phyloP scores from a whole-genome alignment of 352 stramenopile species.

The Pilasporangium apinafurcum region DNA sequence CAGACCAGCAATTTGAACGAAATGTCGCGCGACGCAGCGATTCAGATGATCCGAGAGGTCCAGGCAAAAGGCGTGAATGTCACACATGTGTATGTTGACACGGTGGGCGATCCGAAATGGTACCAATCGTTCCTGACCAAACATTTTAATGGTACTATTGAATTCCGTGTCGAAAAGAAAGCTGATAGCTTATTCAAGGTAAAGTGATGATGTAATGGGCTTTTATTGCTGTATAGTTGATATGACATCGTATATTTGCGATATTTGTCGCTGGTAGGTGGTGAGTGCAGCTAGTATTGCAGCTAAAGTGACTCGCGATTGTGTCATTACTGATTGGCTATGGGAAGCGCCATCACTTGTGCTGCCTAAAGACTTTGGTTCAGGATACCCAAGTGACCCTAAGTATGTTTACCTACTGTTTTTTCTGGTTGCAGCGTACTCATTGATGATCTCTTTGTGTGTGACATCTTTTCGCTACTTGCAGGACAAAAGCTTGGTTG shows the following conservation, averaged over 20 bases:
- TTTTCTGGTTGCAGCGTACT: too few species aligned
- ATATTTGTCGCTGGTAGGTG: too few species aligned
- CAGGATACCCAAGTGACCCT: slow-evolving; percentile 90
- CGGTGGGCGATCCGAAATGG: slow-evolving; percentile 87
- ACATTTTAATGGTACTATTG: slow-evolving; percentile 83
- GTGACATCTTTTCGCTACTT: background rate
- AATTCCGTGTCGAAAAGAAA: slow-evolving; percentile 95
- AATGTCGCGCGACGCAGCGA: slow-evolving; percentile 91
- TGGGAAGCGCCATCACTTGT: slow-evolving; percentile 73
- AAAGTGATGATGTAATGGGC: background rate
- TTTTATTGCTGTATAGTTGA: too few species aligned
- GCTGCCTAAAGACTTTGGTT: slow-evolving; percentile 77
- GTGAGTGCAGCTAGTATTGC: slow-evolving; percentile 91
- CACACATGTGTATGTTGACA: slow-evolving; percentile 92
- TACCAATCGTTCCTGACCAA: slow-evolving; percentile 92
- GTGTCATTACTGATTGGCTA: slow-evolving; percentile 83
- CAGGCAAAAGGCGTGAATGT: slow-evolving; percentile 82
- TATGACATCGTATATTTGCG: too few species aligned
- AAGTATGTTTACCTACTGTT: slow-evolving; percentile 36
- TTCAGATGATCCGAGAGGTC: slow-evolving; percentile 90
- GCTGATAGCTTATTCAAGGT: slow-evolving; percentile 95
- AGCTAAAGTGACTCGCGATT: slow-evolving; percentile 92
- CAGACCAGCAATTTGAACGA: slow-evolving; percentile 90
- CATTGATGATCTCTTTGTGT: background rate
- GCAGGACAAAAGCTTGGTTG: slow-evolving; percentile 86